Evolutionary conservation across 179 eudicot species (phyloP), one percentile per base, ranked within the genome.

Genomic region (Pouteria campechiana): DNA sequence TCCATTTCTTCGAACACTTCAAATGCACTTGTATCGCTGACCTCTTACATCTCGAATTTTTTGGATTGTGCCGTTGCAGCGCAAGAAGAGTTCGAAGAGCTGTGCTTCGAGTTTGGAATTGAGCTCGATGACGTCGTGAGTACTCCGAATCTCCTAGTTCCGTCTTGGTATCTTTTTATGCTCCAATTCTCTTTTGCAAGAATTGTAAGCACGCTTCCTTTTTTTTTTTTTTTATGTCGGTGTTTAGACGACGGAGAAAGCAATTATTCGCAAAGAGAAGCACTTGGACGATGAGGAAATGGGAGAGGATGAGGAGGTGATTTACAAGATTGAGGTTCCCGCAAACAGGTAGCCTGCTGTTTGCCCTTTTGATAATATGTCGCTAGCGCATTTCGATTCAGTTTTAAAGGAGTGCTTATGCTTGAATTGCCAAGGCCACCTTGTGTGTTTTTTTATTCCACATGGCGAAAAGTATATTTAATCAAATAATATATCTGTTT

Each of bases 271-370:
- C 44, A 87, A 87, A 60, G 99, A 92, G 57, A 87, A 73, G 61
- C 96, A 92, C 64, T 44, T 87, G 54, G 70, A 65, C 32, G 85
- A 75, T 3, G 63, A 66, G 14, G 77, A 58, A 11, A 54, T 65
- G 1, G 37, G 68, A 3, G 88, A 72, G 3, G 92, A 72, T 41
- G 96, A 87, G 58, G 94, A 92, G 55, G 44, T 75, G 1, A 92
- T 92, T 12, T 92, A 92, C 79, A 92, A 92, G 61, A 82, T 92
- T 50, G 99, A 92, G 48, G 79, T 87, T 12, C 70, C 96, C 16
- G 99, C 99, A 3, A 92, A 92, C 56, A 72, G 96, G 99, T 87
- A 71, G n/a, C n/a, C n/a, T n/a, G n/a, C n/a, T n/a, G n/a, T n/a
- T n/a, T n/a, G n/a, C n/a, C n/a, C n/a, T n/a, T n/a, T n/a, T n/a